phyloP scores from a whole-genome alignment of 2,329 filamentous ascomycete species.

The Ceratocystis eucalypticola region DNA sequence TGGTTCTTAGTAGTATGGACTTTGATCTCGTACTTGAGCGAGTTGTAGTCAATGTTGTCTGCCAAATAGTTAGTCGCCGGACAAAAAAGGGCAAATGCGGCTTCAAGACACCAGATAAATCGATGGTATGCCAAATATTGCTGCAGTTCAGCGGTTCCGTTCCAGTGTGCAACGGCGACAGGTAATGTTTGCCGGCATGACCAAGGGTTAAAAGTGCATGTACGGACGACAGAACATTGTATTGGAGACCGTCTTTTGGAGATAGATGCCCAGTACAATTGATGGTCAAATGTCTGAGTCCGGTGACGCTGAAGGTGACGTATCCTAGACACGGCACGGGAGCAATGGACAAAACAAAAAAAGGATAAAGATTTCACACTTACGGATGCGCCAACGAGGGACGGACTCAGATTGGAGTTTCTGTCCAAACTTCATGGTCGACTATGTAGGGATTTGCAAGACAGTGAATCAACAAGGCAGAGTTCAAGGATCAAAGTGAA shows the following conservation, averaged over 20 bases:
- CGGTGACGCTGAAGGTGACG: neutral
- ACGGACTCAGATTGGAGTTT: constrained; percentile 19
- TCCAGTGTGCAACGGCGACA: neutral
- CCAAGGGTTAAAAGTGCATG: neutral
- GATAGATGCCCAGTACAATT: neutral
- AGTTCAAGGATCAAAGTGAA: neutral
- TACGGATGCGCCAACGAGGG: constrained; percentile 19
- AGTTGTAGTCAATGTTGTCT: constrained; percentile 86
- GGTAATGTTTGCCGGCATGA: neutral
- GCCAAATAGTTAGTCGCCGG: constrained; percentile 17
- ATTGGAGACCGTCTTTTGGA: neutral
- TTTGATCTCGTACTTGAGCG: constrained; percentile 74
- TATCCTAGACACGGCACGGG: neutral
- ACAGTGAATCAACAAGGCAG: neutral
- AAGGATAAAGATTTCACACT: constrained; percentile 6
- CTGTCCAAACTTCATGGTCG: constrained; percentile 30
- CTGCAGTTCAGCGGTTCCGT: neutral
- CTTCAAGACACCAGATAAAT: neutral
- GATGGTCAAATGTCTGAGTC: neutral
- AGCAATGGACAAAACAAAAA: neutral
- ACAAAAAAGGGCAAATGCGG: neutral
- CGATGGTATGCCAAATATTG: neutral
- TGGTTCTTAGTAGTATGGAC: constrained; percentile 59
- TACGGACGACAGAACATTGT: neutral
- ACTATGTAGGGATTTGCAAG: neutral